phyloP scores from a whole-genome alignment of 2,329 filamentous ascomycete genomes.

The Coniella lustricola region DNA sequence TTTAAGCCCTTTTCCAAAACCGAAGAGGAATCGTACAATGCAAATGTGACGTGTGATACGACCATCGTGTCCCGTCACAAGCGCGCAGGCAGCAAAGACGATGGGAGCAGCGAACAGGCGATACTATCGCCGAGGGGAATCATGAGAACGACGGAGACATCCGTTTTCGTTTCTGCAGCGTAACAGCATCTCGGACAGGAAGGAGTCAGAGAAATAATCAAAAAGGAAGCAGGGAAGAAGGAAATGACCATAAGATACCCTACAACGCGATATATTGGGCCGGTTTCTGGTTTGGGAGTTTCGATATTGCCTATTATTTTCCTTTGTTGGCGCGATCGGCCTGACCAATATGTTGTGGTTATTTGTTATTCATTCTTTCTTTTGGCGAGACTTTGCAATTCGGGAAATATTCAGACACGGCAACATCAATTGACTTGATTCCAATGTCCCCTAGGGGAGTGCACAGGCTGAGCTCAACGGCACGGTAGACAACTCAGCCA shows the following conservation, averaged over 20 bases:
- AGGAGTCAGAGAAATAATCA: too few relatives aligned
- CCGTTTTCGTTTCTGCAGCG: not conserved
- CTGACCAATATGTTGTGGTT: too few relatives aligned
- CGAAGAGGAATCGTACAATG: not conserved
- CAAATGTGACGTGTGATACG: not conserved
- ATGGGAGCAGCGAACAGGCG: not conserved
- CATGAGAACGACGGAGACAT: not conserved
- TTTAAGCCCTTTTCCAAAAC: not conserved
- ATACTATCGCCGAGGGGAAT: constrained; percentile 1
- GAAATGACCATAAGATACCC: not conserved
- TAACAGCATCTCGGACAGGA: too few relatives aligned
- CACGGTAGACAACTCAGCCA: too few relatives aligned
- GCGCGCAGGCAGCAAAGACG: not conserved
- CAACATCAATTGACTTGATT: too few relatives aligned
- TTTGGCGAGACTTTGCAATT: not conserved
- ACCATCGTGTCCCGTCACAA: not conserved
- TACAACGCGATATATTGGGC: too few relatives aligned
- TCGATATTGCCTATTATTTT: too few relatives aligned
- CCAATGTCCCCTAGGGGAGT: too few relatives aligned
- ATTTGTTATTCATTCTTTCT: not conserved
- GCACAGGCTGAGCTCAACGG: too few relatives aligned
- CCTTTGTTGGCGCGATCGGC: too few relatives aligned
- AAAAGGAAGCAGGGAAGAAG: not conserved
- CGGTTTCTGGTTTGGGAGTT: too few relatives aligned
- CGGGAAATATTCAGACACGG: too few relatives aligned